Evolutionary conservation across 1,284 basidiomycete species (phyloP).

Genomic region (Papiliotrema fonsecae): DNA sequence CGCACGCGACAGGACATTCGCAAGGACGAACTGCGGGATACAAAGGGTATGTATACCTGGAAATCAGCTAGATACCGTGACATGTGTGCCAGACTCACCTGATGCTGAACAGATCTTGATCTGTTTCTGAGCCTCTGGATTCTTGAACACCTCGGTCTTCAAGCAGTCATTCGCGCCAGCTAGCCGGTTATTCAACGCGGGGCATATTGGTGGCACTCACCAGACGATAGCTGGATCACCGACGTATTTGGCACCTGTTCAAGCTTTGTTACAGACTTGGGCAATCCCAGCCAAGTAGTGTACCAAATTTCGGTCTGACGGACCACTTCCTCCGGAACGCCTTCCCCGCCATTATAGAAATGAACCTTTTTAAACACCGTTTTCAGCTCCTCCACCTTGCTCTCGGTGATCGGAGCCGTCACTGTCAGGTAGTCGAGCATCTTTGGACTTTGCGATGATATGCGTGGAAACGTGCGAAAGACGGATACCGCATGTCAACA

Average conservation of each 20-base stretch:
- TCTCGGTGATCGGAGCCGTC: slow-evolving; percentile 12
- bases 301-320: slow-evolving; percentile 32
- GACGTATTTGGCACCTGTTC: slow-evolving; percentile 22
- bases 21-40: slow-evolving; percentile 1
- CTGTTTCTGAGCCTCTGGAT: not conserved
- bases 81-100: not conserved
- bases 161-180: slow-evolving; percentile 2
- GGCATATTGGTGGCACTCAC: not conserved
- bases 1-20: not conserved
- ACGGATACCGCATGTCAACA: too few relatives aligned
- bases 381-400: slow-evolving; percentile 22
- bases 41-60: slow-evolving; percentile 1
- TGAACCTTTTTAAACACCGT: slow-evolving; percentile 29
- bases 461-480: not conserved
- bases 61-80: not conserved
- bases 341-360: slow-evolving; percentile 20
- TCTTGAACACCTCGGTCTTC: not conserved
- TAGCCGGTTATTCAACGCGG: not conserved
- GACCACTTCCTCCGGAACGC: slow-evolving; percentile 17
- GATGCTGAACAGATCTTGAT: slow-evolving; percentile 3
- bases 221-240: slow-evolving; percentile 30
- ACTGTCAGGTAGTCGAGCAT: not conserved
- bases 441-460: not conserved
- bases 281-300: slow-evolving; percentile 19
- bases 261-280: slow-evolving; percentile 12